A percentile compares a stretch with the other conserved stretches of the same genome.
phyloP scores from a whole-genome alignment of 2,329 filamentous ascomycete genomes.

The Colletotrichum orbiculare region DNA sequence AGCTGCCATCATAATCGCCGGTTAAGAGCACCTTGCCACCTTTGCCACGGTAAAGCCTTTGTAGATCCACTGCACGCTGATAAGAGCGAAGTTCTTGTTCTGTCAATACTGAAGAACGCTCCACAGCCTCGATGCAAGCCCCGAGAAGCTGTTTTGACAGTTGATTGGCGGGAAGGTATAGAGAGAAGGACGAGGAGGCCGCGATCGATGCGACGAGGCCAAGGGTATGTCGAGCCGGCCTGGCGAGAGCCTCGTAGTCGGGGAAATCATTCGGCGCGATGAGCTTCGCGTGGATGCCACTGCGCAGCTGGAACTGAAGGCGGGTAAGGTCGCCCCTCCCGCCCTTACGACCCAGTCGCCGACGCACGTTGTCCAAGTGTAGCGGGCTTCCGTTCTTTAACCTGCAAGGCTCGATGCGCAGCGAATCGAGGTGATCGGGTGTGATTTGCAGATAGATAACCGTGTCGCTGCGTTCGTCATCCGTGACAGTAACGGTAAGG shows the following conservation, averaged over 20 bases:
- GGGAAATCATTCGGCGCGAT: constrained; percentile 3
- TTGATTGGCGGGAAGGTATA: constrained; percentile 10
- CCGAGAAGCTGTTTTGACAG: not conserved
- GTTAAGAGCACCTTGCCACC: constrained; percentile 1
- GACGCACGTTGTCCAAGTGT: constrained; percentile 4
- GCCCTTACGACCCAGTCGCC: constrained; percentile 4
- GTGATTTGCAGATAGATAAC: constrained; percentile 5
- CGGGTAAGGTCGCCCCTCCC: not conserved
- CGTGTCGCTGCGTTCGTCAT: not conserved
- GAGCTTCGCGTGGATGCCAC: constrained; percentile 3
- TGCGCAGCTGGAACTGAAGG: constrained; percentile 20
- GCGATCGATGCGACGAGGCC: constrained; percentile 1
- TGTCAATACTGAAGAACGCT: constrained; percentile 4
- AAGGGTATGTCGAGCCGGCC: not conserved
- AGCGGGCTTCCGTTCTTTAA: not conserved
- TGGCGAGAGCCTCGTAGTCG: not conserved
- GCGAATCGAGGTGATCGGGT: constrained; percentile 2
- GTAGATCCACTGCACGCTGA: constrained; percentile 13
- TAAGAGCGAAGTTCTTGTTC: constrained; percentile 10
- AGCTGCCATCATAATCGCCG: not conserved
- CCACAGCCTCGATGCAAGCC: not conserved
- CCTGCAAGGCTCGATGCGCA: not conserved
- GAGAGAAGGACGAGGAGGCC: constrained; percentile 1
- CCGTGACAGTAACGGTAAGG: not conserved
- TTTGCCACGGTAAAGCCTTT: constrained; percentile 18